Evolutionary conservation across 2,329 filamentous ascomycete species (phyloP).

Genomic region (Pleurostoma richardsiae): DNA sequence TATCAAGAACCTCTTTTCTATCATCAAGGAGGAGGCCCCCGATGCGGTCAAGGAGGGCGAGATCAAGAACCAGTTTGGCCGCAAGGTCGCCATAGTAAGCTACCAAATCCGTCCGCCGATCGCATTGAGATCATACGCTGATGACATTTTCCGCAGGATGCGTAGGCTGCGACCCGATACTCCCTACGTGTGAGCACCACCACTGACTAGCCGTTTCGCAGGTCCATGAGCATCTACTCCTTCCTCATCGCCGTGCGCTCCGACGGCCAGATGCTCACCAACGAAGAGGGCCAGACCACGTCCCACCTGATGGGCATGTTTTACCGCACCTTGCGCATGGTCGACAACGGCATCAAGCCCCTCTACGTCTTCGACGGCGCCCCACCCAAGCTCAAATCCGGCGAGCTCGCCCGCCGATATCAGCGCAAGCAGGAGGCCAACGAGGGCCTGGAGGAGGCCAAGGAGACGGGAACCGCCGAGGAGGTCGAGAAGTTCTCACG

Average conservation of each 20-base stretch:
- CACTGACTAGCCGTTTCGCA: slow-evolving; percentile 23
- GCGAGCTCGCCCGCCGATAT: slow-evolving; percentile 92
- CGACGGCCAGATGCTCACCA: slow-evolving; percentile 93
- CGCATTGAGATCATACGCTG: slow-evolving; percentile 1
- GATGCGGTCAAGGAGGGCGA: slow-evolving; percentile 93
- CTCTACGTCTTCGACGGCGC: slow-evolving; percentile 97
- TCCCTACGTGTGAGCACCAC: not conserved
- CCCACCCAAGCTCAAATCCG: slow-evolving; percentile 94
- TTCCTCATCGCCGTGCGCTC: slow-evolving; percentile 97
- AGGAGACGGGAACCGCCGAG: slow-evolving; percentile 92
- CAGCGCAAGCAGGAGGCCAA: slow-evolving; percentile 90
- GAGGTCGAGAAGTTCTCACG: slow-evolving; percentile 98
- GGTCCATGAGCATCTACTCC: slow-evolving; percentile 98
- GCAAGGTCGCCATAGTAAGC: slow-evolving; percentile 94
- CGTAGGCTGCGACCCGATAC: slow-evolving; percentile 31
- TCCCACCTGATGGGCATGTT: slow-evolving; percentile 99
- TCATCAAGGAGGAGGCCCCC: slow-evolving; percentile 91
- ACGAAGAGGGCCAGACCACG: slow-evolving; percentile 91
- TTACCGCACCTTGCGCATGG: slow-evolving; percentile 95
- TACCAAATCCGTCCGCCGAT: not conserved
- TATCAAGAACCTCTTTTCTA: slow-evolving; percentile 70
- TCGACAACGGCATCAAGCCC: slow-evolving; percentile 98
- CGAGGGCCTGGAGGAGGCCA: slow-evolving; percentile 88
- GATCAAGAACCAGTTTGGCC: slow-evolving; percentile 98
- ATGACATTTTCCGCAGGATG: slow-evolving; percentile 38